phyloP scores from a whole-genome alignment of 768 basidiomycete species.

The Psilocybe cubensis region DNA sequence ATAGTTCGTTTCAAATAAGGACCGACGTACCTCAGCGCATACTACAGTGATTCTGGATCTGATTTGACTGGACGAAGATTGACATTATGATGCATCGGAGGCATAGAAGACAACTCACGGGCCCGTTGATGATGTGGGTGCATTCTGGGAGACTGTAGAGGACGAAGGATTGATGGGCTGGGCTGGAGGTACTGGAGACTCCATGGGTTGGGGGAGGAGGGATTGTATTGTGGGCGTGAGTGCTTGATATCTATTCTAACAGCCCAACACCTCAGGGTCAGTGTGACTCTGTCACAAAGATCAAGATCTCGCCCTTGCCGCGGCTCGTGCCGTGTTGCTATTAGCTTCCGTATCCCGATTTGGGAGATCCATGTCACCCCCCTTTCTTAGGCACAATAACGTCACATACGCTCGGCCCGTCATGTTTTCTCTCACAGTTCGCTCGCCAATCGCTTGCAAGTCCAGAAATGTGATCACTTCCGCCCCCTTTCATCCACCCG shows the following conservation, averaged over 20 bases:
- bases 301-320: background rate
- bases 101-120: conserved; percentile 14
- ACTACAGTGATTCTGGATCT: conserved; percentile 81
- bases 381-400: background rate
- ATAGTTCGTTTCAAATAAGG: conserved; percentile 1
- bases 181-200: conserved; percentile 8
- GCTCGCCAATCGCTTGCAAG: conserved; percentile 2
- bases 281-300: background rate
- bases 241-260: conserved; percentile 7
- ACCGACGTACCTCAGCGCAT: conserved; percentile 70
- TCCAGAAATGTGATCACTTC: conserved; percentile 1
- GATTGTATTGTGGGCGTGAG: conserved; percentile 1
- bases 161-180: background rate
- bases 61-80: conserved; percentile 46
- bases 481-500: conserved; percentile 11
- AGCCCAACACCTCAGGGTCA: conserved; percentile 5
- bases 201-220: conserved; percentile 12
- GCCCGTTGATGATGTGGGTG: conserved; percentile 17
- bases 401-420: background rate
- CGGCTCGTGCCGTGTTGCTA: conserved; percentile 1
- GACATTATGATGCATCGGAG: conserved; percentile 9
- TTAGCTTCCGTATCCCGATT: background rate
- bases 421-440: background rate
- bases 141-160: background rate
- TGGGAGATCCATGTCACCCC: conserved; percentile 4